Conservation (phyloP, 768 basidiomycete genomes). For the Boletellus ananas region DNA sequence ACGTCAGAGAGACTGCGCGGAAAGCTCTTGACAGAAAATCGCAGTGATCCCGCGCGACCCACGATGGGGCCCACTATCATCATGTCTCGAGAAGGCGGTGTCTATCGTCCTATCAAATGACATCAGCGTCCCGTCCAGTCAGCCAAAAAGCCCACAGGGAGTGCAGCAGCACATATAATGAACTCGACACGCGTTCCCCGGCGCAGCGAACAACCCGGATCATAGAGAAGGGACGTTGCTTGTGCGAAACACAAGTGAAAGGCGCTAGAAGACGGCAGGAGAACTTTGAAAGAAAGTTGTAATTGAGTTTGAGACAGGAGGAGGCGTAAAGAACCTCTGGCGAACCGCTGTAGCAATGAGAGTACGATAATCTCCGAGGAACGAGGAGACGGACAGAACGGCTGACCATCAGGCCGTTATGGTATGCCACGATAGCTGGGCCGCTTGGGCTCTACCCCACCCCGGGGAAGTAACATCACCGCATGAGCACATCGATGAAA, state of each 20-base stretch:
- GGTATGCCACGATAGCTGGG: slow-evolving; percentile 5
- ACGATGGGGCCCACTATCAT: slow-evolving; percentile 4
- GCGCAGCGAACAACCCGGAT: slow-evolving; percentile 10
- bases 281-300: slow-evolving; percentile 8
- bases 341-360: slow-evolving; percentile 6
- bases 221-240: slow-evolving; percentile 4
- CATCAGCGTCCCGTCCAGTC: slow-evolving; percentile 18
- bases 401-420: slow-evolving; percentile 7
- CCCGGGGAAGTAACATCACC: slow-evolving; percentile 10
- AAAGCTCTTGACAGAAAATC: slow-evolving; percentile 14
- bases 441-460: slow-evolving; percentile 8
- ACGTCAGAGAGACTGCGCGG: slow-evolving; percentile 24
- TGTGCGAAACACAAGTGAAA: neutral
- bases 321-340: slow-evolving; percentile 12
- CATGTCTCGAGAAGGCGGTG: slow-evolving; percentile 13
- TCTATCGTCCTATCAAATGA: slow-evolving; percentile 16
- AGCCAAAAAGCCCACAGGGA: slow-evolving; percentile 13
- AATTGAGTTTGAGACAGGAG: slow-evolving; percentile 1
- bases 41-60: slow-evolving; percentile 6
- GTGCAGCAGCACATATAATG: slow-evolving; percentile 8
- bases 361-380: slow-evolving; percentile 26
- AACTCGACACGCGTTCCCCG: slow-evolving; percentile 14
- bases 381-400: slow-evolving; percentile 20
- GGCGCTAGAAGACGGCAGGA: slow-evolving; percentile 11
- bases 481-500: slow-evolving; percentile 21